These are phyloP conservation scores for Cercospora zeina DNA, from an alignment of 2,329 filamentous ascomycete genomes.

Conservation along the genomic window DNA sequence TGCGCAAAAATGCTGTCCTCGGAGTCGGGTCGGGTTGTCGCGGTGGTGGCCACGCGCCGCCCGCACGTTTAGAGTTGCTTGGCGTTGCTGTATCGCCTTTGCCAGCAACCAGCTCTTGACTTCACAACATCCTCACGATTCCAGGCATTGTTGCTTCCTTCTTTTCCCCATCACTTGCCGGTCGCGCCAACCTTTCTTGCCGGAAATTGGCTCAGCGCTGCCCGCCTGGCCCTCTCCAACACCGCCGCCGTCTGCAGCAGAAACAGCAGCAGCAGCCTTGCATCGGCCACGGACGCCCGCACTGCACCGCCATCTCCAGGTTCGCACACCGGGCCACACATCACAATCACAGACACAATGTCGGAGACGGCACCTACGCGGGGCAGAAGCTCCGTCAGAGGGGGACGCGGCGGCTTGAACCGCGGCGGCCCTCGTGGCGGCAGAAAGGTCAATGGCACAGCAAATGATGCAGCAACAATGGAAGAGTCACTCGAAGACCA, in stretches of 20 bases:
- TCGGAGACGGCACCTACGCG: conserved; percentile 85
- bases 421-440: conserved; percentile 51
- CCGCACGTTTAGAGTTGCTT: too few relatives aligned
- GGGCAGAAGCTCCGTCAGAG: conserved; percentile 86
- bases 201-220: conserved; percentile 17
- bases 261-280: conserved; percentile 17
- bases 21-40: neutral
- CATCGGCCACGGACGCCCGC: conserved; percentile 17
- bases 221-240: conserved; percentile 11
- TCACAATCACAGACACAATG: conserved; percentile 59
- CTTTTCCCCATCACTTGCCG: conserved; percentile 1
- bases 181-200: conserved; percentile 11
- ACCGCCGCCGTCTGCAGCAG: conserved; percentile 2
- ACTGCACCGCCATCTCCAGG: conserved; percentile 11
- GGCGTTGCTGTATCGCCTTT: neutral
- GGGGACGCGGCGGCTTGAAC: conserved; percentile 71
- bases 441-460: conserved; percentile 43
- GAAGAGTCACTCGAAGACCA: conserved; percentile 73
- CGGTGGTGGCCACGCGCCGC: neutral
- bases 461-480: conserved; percentile 68
- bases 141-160: conserved; percentile 4
- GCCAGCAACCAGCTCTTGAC: conserved; percentile 6
- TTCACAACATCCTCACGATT: conserved; percentile 1
- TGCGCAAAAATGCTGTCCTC: conserved; percentile 23
- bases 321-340: conserved; percentile 18